Base-by-base conservation (phyloP, 169 alveolate species). In the Babesia bigemina region DNA sequence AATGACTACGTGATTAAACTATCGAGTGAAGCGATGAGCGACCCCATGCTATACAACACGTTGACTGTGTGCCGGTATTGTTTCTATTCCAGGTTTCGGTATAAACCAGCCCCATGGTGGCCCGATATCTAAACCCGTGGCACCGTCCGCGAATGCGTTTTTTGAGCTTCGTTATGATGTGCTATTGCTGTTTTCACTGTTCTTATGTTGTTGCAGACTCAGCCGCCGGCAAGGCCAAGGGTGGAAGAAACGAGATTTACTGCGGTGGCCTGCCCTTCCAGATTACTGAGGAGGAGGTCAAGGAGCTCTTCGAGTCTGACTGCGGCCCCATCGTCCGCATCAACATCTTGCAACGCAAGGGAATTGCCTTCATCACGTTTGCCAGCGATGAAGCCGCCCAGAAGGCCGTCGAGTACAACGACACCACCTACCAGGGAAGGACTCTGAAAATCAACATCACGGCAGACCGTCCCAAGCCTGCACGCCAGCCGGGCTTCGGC, bases 361-460 rank as follows among this genome's bases (percentile, higher is more conserved):
- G 98, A 10, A 87, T 93, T 26, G 97, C 98, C 10, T 95, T 95
- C 76, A 92, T 95, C 42, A 91, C 96, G 4, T 94, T 95, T 63
- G 91, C 81, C 21, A 70, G 72, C 53, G 96, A 93, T 33, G 95
- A 93, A 70, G 87, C 92, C 9, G 97, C 97, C 14, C 81, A 88
- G 56, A 92, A 93, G 85, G 98, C 98, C 22, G 82, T 92, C 0
- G 93, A 90, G 52, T 91, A 89, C 77, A 94, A 95, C 66, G 93
- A 93, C 48, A 91, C 96, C 24, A 81, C 91, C 59, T 94, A 91
- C 74, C 90, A 89, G 70, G 95, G 96, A 8, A 85, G 96, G 67
- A 63, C 74, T 57, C 79, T 94, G 26, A 93, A 91, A 49, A 94
- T 94, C 58, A 94, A 88, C 63, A 62, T 91, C 60, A 88, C 97